Evolutionary conservation across 2,329 filamentous ascomycete species (phyloP), one percentile per base, ranked within the genome.

Genomic region (Albophoma yamanashiensis): DNA sequence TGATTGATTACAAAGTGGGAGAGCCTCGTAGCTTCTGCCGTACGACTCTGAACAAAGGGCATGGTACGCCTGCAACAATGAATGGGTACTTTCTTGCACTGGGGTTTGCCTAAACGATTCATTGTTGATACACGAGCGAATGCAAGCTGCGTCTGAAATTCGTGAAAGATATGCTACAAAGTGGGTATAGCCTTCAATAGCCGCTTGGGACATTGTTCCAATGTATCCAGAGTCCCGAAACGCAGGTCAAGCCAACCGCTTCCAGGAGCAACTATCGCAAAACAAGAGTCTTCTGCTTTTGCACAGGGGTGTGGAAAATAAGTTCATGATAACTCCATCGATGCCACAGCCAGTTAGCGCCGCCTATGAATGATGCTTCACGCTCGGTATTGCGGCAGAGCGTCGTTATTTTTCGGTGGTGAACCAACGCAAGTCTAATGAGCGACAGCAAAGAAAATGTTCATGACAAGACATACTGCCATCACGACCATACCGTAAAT

Each of bases 401-500:
- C 50, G 42, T 39, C 56, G 47, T 55, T 53, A n/a, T n/a, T 31
- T 61, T 61, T 15, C 25, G 15, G 15, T 22, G 50, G 5, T 34
- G 27, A 27, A 15, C 17, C 36, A 39, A 39, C 45, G 62, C 62
- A 66, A 65, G 39, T 66, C 59, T 74, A 90, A 75, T 89, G 84
- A 60, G 81, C 80, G 59, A 80, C 82, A 57, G 84, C 80, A 67
- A 94, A 92, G 67, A 96, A 89, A 17, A 89, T 86, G 71, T 97
- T 97, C 70, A 92, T 91, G 52, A 84, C 77, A 67, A 99, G 75
- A 71, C 92, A 97, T 56, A 93, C 87, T 36, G 90, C 76, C 94
- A 99, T 97, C 58, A 99, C 92, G 56, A 89, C 75, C 11, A 91
- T 66, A 25, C 94, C 94, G 70, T 99, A 99, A 11, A 92, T 79